Percentiles rank a stretch among this genome's conserved stretches.
Evolutionary conservation across 257 asterid species (phyloP).

Genomic region (Ilex asprella): DNA sequence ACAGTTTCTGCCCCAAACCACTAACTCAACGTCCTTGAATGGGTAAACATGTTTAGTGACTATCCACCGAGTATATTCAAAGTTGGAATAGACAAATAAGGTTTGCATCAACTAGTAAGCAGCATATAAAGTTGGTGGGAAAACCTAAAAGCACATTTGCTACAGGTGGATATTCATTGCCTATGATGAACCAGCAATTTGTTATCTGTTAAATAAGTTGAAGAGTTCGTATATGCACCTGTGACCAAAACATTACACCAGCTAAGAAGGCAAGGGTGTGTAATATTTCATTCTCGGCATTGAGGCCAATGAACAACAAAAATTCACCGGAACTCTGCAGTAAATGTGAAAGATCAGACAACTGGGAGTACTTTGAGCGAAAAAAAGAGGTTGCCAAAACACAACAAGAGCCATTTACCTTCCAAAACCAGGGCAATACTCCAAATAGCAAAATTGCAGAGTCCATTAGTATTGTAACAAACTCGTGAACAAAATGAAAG

Average conservation of each 20-base stretch:
- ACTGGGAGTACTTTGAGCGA: slow-evolving; percentile 7
- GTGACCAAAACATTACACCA: slow-evolving; percentile 91
- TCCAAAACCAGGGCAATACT: slow-evolving; percentile 95
- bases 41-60: too few relatives aligned
- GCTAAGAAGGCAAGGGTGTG: slow-evolving; percentile 90
- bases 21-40: too few relatives aligned
- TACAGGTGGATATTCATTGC: too few relatives aligned
- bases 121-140: too few relatives aligned
- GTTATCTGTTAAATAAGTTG: not conserved
- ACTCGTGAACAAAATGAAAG: slow-evolving; percentile 83
- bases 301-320: slow-evolving; percentile 54
- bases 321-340: slow-evolving; percentile 73
- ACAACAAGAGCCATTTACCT: slow-evolving; percentile 39
- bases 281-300: slow-evolving; percentile 71
- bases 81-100: too few relatives aligned
- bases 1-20: too few relatives aligned
- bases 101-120: too few relatives aligned
- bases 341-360: slow-evolving; percentile 14
- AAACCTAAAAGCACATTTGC: too few relatives aligned
- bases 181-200: too few relatives aligned
- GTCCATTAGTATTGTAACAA: slow-evolving; percentile 78
- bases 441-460: slow-evolving; percentile 71
- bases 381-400: not conserved
- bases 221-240: slow-evolving; percentile 38
- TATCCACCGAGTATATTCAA: too few relatives aligned